Conservation (phyloP, 345 rosid species). For the Sonneratia caseolaris region DNA sequence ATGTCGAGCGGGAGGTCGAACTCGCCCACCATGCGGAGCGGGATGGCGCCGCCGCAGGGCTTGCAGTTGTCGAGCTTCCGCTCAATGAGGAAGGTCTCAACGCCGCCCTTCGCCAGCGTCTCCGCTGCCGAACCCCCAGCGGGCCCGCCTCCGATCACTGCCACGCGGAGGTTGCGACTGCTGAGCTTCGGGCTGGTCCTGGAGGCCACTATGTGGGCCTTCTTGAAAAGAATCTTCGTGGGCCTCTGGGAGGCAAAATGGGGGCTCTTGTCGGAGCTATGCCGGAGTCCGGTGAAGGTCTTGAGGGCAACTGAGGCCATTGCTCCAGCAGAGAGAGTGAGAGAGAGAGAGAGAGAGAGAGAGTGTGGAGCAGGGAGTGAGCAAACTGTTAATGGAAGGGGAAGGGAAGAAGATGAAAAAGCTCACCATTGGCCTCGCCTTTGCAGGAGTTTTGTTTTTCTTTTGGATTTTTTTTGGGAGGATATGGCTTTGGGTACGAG, state of each 20-base stretch:
- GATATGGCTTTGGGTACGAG: constrained; percentile 55
- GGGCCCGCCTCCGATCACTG: constrained; percentile 90
- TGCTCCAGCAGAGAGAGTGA: background rate
- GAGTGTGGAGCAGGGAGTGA: too few species aligned
- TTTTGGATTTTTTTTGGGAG: constrained; percentile 7
- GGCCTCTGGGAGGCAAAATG: constrained; percentile 20
- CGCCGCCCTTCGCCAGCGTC: constrained; percentile 71
- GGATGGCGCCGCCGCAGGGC: constrained; percentile 95
- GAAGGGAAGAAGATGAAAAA: background rate
- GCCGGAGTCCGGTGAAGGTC: constrained; percentile 73
- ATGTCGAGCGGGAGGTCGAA: constrained; percentile 82
- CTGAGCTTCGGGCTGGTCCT: constrained; percentile 51
- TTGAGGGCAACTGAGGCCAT: constrained; percentile 59
- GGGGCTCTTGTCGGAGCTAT: constrained; percentile 27
- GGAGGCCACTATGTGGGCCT: constrained; percentile 30
- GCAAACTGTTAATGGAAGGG: background rate
- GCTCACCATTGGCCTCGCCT: background rate
- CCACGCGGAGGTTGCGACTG: constrained; percentile 72
- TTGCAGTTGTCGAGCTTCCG: constrained; percentile 88
- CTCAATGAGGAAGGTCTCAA: constrained; percentile 76
- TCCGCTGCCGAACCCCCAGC: constrained; percentile 84
- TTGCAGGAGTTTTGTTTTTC: background rate
- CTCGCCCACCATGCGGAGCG: constrained; percentile 93
- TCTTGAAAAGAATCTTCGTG: background rate
- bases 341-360: too few species aligned